Evolutionary conservation across 148 eudicot genomes (phyloP).

Genomic region (Fagopyrum esculentum): DNA sequence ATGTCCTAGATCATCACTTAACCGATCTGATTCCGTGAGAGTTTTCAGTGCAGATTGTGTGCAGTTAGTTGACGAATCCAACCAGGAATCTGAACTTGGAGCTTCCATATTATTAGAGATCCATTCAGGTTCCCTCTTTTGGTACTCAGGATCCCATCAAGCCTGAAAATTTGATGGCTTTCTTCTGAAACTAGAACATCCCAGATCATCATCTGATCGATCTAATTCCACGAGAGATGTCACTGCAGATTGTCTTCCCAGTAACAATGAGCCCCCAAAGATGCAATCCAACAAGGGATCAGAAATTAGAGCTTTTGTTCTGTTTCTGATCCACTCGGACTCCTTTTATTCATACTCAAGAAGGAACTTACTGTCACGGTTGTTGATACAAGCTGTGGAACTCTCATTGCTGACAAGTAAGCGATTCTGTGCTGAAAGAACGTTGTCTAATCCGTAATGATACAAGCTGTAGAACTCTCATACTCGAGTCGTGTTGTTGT

Average conservation of each 20-base stretch:
- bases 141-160: too few relatives aligned
- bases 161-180: background rate
- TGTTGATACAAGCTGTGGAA: background rate
- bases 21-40: background rate
- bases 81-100: too few relatives aligned
- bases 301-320: background rate
- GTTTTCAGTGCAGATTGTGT: background rate
- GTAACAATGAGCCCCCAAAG: background rate
- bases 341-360: constrained; percentile 10
- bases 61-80: background rate
- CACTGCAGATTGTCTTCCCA: background rate
- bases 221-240: background rate
- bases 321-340: background rate
- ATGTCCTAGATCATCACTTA: background rate
- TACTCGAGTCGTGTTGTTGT: background rate
- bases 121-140: too few relatives aligned
- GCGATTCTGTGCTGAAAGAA: too few relatives aligned
- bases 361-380: background rate
- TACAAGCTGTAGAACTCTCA: background rate
- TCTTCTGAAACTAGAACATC: background rate
- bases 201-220: background rate
- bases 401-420: background rate
- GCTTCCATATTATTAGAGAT: too few relatives aligned
- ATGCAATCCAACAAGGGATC: too few relatives aligned
- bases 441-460: background rate